Evolutionary conservation across 345 rosid genomes (phyloP).

Genomic region (Eucalyptus globulus): DNA sequence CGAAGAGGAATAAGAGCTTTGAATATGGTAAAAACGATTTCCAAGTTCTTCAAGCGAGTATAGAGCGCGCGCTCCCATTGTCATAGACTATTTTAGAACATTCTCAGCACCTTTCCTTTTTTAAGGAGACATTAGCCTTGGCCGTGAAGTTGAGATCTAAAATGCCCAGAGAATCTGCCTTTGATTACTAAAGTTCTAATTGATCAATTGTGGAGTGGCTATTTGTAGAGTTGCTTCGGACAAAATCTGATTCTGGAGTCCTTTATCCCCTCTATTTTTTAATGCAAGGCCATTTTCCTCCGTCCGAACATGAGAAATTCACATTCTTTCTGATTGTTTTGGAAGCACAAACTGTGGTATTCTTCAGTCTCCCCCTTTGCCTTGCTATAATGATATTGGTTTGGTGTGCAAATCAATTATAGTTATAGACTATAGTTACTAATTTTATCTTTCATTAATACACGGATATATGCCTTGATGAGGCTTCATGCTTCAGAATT

Average conservation of each 20-base stretch:
- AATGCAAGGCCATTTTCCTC: neutral
- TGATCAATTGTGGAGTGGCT: neutral
- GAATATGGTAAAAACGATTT: neutral
- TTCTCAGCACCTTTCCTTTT: neutral
- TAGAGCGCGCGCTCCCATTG: neutral
- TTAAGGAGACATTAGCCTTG: neutral
- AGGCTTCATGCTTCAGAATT: neutral
- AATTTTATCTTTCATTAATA: neutral
- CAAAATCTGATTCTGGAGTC: neutral
- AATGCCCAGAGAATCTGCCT: neutral
- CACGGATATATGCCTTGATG: neutral
- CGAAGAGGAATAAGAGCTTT: neutral
- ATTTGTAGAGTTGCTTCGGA: neutral
- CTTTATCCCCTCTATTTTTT: neutral
- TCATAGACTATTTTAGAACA: neutral
- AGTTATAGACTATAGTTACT: neutral
- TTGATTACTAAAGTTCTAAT: neutral
- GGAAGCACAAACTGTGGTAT: neutral
- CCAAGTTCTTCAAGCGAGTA: neutral
- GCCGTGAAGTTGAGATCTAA: neutral
- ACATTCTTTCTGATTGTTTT: neutral
- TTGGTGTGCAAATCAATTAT: neutral
- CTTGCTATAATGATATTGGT: neutral
- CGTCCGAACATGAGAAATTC: neutral
- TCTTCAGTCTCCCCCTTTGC: neutral